Conservation (phyloP, 768 basidiomycete species). For the Gloeophyllum trabeum region DNA sequence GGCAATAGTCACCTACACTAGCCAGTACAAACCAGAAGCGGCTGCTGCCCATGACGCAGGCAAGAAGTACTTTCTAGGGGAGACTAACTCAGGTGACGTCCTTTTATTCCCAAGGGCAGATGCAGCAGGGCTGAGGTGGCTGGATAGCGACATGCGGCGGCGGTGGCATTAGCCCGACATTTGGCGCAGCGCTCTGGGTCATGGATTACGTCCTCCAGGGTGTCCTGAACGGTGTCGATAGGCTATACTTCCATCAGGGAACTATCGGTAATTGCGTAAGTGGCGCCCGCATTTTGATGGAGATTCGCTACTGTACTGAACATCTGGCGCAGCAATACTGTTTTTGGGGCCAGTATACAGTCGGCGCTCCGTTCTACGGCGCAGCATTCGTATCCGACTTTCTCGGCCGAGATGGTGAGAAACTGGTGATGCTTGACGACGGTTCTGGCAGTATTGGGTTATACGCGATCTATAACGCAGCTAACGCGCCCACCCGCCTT, state of each 20-base stretch:
- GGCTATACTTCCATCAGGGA: slow-evolving; percentile 30
- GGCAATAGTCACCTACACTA: slow-evolving; percentile 23
- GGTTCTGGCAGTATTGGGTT: slow-evolving; percentile 17
- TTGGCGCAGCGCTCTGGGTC: slow-evolving; percentile 28
- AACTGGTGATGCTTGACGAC: slow-evolving; percentile 23
- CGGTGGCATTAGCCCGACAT: slow-evolving; percentile 28
- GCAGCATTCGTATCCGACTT: slow-evolving; percentile 26
- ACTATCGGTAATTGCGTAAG: slow-evolving; percentile 27
- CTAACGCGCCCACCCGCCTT: slow-evolving; percentile 15
- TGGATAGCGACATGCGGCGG: slow-evolving; percentile 26
- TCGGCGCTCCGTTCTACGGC: slow-evolving; percentile 25
- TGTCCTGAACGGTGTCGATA: slow-evolving; percentile 21
- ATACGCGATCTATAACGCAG: slow-evolving; percentile 19
- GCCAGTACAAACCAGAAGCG: slow-evolving; percentile 20
- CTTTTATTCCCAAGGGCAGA: no score
- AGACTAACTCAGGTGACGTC: slow-evolving; percentile 32
- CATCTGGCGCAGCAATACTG: slow-evolving; percentile 21
- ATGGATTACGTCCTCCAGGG: slow-evolving; percentile 28
- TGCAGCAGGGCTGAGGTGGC: no score
- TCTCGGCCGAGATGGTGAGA: slow-evolving; percentile 20
- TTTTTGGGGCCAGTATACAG: slow-evolving; percentile 24
- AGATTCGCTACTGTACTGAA: neutral
- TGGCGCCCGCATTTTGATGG: neutral
- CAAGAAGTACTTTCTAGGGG: slow-evolving; percentile 25
- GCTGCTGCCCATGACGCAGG: slow-evolving; percentile 19